These are phyloP conservation scores for Eutrema heterophyllum DNA, from an alignment of 345 rosid genomes.

Conservation along the genomic window DNA sequence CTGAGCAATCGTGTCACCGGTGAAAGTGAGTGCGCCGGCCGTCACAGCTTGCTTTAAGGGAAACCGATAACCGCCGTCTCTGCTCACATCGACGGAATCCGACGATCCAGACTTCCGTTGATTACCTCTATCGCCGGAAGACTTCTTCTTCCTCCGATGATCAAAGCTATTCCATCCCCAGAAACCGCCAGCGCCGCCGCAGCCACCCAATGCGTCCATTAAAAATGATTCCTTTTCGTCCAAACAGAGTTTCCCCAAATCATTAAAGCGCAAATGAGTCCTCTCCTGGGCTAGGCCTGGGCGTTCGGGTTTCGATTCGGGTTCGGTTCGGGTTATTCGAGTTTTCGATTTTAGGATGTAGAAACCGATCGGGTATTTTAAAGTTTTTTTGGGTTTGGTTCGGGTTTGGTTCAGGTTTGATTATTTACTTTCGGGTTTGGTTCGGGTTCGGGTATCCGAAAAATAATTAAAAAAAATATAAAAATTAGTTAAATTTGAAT, in stretches of 20 bases:
- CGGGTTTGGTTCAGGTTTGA: too few species aligned
- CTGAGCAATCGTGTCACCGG: slow-evolving; percentile 88
- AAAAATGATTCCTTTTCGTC: slow-evolving; percentile 3
- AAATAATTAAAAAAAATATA: too few species aligned
- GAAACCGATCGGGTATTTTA: too few species aligned
- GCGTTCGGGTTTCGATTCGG: too few species aligned
- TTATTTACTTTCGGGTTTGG: too few species aligned
- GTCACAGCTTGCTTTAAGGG: slow-evolving; percentile 83
- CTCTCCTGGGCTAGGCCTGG: too few species aligned
- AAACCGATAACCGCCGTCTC: slow-evolving; percentile 45
- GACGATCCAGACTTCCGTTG: slow-evolving; percentile 46
- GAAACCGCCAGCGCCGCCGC: slow-evolving; percentile 42
- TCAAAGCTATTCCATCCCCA: slow-evolving; percentile 50
- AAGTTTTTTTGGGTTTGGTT: too few species aligned
- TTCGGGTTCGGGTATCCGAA: too few species aligned
- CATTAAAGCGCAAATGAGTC: slow-evolving; percentile 1
- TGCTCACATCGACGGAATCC: slow-evolving; percentile 40
- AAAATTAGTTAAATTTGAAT: too few species aligned
- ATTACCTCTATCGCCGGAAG: slow-evolving; percentile 25
- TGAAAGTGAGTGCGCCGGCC: slow-evolving; percentile 66
- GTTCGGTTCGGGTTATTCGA: too few species aligned
- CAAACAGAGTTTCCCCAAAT: slow-evolving; percentile 6
- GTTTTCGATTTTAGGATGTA: too few species aligned
- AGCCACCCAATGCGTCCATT: slow-evolving; percentile 59
- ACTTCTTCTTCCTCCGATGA: slow-evolving; percentile 27